Percentiles rank a stretch among this genome's conserved stretches.
phyloP scores from a whole-genome alignment of 805 yeast species.

The Yamadazyma nakazawae region DNA sequence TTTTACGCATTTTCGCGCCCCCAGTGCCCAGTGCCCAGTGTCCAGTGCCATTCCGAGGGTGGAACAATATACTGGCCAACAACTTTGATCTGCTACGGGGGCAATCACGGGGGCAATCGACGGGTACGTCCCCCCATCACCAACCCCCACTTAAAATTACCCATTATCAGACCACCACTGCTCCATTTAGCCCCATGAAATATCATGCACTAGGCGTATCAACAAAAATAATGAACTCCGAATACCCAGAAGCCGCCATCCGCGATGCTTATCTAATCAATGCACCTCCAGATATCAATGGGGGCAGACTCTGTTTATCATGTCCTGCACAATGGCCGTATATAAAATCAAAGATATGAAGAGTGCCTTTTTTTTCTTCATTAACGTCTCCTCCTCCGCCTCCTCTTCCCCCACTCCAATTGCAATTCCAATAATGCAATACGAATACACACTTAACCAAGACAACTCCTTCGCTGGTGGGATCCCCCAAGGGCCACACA shows the following conservation, averaged over 20 bases:
- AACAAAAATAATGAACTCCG: neutral
- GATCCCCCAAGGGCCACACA: constrained; percentile 27
- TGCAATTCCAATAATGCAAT: constrained; percentile 14
- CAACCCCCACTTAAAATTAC: no score
- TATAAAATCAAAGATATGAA: neutral
- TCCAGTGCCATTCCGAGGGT: no score
- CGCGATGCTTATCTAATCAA: neutral
- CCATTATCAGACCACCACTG: no score
- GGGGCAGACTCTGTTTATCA: neutral
- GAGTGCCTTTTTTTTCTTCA: neutral
- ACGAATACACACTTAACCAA: constrained; percentile 18
- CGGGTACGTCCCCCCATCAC: no score
- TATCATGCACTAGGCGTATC: no score
- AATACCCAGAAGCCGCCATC: neutral
- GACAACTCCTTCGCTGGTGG: constrained; percentile 26
- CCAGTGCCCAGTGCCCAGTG: no score
- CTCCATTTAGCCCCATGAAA: neutral
- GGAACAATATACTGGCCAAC: no score
- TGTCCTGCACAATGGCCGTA: constrained; percentile 1
- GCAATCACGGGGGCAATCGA: no score
- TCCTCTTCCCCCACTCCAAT: no score
- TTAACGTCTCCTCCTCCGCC: neutral
- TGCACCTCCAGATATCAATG: neutral
- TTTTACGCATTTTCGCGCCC: no score
- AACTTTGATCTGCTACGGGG: neutral